Percentiles rank a stretch among this genome's conserved stretches.
Conservation (phyloP, 2,329 filamentous ascomycete species). For the Pseudogymnoascus sp. region DNA sequence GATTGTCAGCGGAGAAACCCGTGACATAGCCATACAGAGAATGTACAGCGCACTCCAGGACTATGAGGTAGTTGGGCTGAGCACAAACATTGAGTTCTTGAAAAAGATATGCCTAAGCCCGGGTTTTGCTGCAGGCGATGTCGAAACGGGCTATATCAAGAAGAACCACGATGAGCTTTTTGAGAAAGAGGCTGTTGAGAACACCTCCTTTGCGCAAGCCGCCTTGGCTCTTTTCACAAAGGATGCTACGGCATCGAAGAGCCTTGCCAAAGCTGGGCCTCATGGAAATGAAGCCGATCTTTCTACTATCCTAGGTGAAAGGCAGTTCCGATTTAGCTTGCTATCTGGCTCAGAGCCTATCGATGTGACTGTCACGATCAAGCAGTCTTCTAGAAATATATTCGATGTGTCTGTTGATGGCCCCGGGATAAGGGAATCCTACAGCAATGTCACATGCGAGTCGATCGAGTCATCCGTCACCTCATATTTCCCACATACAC, state of each 20-base stretch:
- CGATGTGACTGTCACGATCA: constrained; percentile 22
- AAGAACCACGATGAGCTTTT: constrained; percentile 81
- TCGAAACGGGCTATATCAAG: constrained; percentile 94
- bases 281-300: constrained; percentile 43
- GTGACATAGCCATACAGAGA: constrained; percentile 75
- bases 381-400: constrained; percentile 28
- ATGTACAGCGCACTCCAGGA: constrained; percentile 71
- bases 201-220: constrained; percentile 79
- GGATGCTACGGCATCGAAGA: constrained; percentile 27
- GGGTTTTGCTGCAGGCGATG: constrained; percentile 76
- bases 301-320: constrained; percentile 31
- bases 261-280: constrained; percentile 31
- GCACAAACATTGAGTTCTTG: constrained; percentile 95
- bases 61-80: constrained; percentile 87
- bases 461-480: constrained; percentile 45
- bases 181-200: constrained; percentile 47
- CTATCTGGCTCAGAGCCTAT: constrained; percentile 6
- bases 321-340: constrained; percentile 23
- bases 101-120: constrained; percentile 76
- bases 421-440: constrained; percentile 32
- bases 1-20: constrained; percentile 75
- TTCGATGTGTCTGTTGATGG: constrained; percentile 41
- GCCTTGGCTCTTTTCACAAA: constrained; percentile 65
- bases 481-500: constrained; percentile 73
- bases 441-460: constrained; percentile 38